Evolutionary conservation across 441 rosid species (phyloP).

Genomic region (Pelargonium myrrhifolium): DNA sequence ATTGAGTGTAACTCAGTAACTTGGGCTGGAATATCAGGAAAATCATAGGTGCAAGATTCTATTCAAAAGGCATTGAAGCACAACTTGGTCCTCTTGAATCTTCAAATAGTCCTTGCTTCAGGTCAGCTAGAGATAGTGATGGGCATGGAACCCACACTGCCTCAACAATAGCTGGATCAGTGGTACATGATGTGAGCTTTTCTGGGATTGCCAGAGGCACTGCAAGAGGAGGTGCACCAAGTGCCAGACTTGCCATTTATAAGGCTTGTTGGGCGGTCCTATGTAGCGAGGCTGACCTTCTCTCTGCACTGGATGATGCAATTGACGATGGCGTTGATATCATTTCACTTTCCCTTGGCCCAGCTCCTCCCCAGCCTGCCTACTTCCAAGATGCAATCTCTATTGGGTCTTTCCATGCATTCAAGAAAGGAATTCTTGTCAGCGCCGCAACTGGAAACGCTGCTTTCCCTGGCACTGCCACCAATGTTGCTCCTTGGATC

Average conservation of each 20-base stretch:
- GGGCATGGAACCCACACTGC: slow-evolving; percentile 23
- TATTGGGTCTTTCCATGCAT: slow-evolving; percentile 34
- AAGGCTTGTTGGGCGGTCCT: slow-evolving; percentile 18
- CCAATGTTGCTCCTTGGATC: slow-evolving; percentile 35
- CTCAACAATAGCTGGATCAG: slow-evolving; percentile 9
- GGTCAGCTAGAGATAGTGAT: slow-evolving; percentile 14
- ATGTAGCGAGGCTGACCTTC: slow-evolving; percentile 16
- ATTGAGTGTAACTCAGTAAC: no score
- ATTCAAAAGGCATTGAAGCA: neutral
- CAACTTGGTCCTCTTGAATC: neutral
- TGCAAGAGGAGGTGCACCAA: slow-evolving; percentile 15
- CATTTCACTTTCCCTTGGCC: slow-evolving; percentile 16
- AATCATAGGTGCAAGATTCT: slow-evolving; percentile 18
- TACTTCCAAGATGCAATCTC: slow-evolving; percentile 20
- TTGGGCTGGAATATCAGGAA: slow-evolving; percentile 8
- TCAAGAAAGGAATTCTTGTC: slow-evolving; percentile 22
- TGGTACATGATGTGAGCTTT: neutral
- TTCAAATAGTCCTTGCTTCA: neutral
- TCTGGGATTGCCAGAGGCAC: neutral
- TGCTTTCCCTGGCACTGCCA: slow-evolving; percentile 18
- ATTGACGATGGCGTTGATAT: slow-evolving; percentile 18
- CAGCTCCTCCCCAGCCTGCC: neutral
- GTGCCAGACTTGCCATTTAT: slow-evolving; percentile 21
- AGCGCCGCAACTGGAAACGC: slow-evolving; percentile 34
- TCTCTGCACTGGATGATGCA: slow-evolving; percentile 17